These are phyloP conservation scores for Adenanthera pavonina DNA, from an alignment of 306 rosid genomes.

Conservation along the genomic window DNA sequence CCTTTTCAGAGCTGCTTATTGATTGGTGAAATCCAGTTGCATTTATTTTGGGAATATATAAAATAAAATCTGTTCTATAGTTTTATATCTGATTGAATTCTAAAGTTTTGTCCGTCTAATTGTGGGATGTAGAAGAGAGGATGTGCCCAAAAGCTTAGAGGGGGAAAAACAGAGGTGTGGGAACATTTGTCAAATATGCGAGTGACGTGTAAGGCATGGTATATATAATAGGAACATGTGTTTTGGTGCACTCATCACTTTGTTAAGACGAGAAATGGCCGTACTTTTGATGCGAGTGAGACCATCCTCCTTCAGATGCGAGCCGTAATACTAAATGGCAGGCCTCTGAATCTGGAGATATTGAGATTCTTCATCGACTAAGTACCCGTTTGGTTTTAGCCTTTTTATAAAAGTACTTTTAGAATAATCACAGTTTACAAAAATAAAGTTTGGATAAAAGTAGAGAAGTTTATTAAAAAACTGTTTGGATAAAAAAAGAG, in stretches of 20 bases:
- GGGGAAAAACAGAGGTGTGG: constrained; percentile 27
- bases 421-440: too few relatives aligned
- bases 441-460: too few relatives aligned
- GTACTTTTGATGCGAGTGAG: background rate
- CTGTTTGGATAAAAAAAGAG: too few relatives aligned
- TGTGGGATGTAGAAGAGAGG: constrained; percentile 43
- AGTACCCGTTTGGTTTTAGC: too few relatives aligned
- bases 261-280: background rate
- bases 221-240: constrained; percentile 37
- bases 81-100: constrained; percentile 43
- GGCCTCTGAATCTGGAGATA: background rate
- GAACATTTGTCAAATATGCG: constrained; percentile 35
- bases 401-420: too few relatives aligned
- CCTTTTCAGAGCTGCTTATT: constrained; percentile 51
- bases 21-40: constrained; percentile 47
- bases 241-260: constrained; percentile 19
- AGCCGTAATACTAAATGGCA: background rate
- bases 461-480: too few relatives aligned
- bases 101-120: constrained; percentile 41
- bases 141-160: constrained; percentile 34
- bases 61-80: constrained; percentile 43
- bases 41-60: constrained; percentile 53
- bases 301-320: background rate
- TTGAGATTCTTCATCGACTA: background rate
- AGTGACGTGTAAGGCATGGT: constrained; percentile 10